Base-by-base conservation (phyloP, 208 protist species). In the Crithidia acanthocephali region DNA sequence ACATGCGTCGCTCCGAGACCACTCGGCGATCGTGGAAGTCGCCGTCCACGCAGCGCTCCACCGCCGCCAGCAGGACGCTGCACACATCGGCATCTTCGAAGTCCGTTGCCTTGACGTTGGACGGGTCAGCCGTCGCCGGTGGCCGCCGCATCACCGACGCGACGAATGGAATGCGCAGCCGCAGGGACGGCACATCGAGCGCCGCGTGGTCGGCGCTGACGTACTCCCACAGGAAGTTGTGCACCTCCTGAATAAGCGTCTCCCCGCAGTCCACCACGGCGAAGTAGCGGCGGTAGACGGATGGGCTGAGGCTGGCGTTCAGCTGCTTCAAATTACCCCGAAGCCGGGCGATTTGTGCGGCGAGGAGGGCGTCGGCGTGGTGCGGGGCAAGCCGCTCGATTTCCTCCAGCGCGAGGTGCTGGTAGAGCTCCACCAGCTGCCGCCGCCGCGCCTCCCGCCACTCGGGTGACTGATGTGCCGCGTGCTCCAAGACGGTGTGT, bases 151-250 rank as follows among this genome's bases (percentile, higher is more conserved):
- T 74, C 6, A 93, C 88, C 63, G 81, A 86, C 0, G 80, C 81
- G 10, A 96, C 75, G 61, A 92, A 89, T 6, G 91, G 91, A 10
- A 96, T 81, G 56, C 87, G 84, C 59, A 96, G 53, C 44, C 86
- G 74, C 57, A 94, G 77, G 51, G 86, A 72, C 22, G 86, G 80
- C 37, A 94, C 66, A 3, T 93, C 88, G 74, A 90, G 81, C 3
- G 85, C 82, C 23, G 88, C 85, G 79, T 94, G 88, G 53, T 93
- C 87, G 57, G 76, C 68, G 56, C 56, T 35, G 32, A 94, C 91
- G 68, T 88, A 92, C 72, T 92, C 88, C 91, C 91, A 96, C 55
- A 96, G 61, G 64, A 94, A 95, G 77, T 94, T 77, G 64, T 96
- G 83, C 40, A 93, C 69, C 72, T 92, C 88, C 25, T 84, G 76